These are phyloP conservation scores for Pholiota adiposa DNA, from an alignment of 1,284 basidiomycete genomes.

Conservation along the genomic window DNA sequence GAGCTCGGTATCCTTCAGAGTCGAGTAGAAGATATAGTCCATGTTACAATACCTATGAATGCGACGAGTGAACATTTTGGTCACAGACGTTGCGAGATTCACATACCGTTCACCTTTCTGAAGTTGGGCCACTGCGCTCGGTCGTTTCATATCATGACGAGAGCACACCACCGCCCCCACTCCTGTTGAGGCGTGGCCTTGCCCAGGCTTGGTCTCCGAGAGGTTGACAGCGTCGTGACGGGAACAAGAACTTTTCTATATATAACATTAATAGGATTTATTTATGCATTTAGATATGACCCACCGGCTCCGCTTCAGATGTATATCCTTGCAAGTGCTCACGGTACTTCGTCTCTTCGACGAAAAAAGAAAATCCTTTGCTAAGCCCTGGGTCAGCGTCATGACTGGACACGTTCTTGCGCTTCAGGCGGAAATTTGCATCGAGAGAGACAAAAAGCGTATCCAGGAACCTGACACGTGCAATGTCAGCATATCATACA, in stretches of 20 bases:
- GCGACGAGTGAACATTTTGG: neutral
- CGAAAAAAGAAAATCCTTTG: slow-evolving; percentile 29
- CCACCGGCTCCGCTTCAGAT: slow-evolving; percentile 8
- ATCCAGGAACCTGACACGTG: slow-evolving; percentile 7
- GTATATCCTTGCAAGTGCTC: slow-evolving; percentile 20
- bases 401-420: slow-evolving; percentile 23
- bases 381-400: slow-evolving; percentile 27
- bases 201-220: slow-evolving; percentile 21
- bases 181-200: slow-evolving; percentile 32
- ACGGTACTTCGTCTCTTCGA: slow-evolving; percentile 26
- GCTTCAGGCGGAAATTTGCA: slow-evolving; percentile 12
- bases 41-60: slow-evolving; percentile 28
- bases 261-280: too few species aligned
- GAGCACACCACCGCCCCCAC: slow-evolving; percentile 33
- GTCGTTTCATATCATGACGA: slow-evolving; percentile 33
- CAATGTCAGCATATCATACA: neutral
- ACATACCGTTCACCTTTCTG: slow-evolving; percentile 41
- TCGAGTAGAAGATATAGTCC: slow-evolving; percentile 2
- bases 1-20: neutral
- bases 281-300: too few species aligned
- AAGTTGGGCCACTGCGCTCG: slow-evolving; percentile 32
- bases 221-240: slow-evolving; percentile 28
- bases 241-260: slow-evolving; percentile 15
- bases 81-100: neutral
- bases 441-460: slow-evolving; percentile 2